Evolutionary conservation across 345 rosid genomes (phyloP).

Genomic region (Passiflora organensis): DNA sequence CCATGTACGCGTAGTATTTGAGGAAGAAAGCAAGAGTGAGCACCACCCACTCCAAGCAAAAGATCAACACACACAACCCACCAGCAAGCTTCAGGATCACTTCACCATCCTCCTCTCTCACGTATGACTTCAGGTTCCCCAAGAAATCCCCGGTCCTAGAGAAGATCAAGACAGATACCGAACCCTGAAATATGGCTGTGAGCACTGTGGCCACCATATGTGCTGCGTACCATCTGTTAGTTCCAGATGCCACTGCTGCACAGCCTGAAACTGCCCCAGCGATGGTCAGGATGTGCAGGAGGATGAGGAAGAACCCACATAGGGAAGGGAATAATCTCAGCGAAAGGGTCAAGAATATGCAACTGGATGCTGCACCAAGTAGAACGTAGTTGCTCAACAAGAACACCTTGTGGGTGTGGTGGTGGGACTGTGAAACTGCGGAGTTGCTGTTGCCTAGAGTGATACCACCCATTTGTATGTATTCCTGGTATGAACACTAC

Average conservation of each 20-base stretch:
- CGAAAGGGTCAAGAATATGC: constrained; percentile 85
- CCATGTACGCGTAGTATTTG: constrained; percentile 63
- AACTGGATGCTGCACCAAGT: constrained; percentile 80
- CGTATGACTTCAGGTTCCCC: constrained; percentile 64
- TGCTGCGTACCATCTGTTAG: constrained; percentile 63
- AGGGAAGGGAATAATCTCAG: constrained; percentile 79
- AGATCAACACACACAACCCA: constrained; percentile 62
- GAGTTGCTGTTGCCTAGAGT: constrained; percentile 19
- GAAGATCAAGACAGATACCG: constrained; percentile 72
- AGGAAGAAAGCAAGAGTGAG: constrained; percentile 84
- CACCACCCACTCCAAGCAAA: constrained; percentile 85
- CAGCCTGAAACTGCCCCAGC: constrained; percentile 66
- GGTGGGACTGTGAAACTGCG: constrained; percentile 32
- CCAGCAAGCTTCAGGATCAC: constrained; percentile 77
- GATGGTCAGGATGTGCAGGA: constrained; percentile 55
- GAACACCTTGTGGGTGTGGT: constrained; percentile 65
- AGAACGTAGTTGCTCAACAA: constrained; percentile 81
- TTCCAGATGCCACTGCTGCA: constrained; percentile 53
- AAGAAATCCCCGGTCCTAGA: constrained; percentile 65
- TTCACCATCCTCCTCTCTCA: constrained; percentile 74
- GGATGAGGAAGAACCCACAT: constrained; percentile 55
- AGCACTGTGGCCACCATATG: constrained; percentile 84
- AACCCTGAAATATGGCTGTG: constrained; percentile 88
- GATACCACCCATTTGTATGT: constrained; percentile 28
- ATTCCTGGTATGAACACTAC: too few species aligned